These are phyloP conservation scores for Sphaerulina vaccinii DNA, from an alignment of 2,329 filamentous ascomycete genomes.

Conservation along the genomic window DNA sequence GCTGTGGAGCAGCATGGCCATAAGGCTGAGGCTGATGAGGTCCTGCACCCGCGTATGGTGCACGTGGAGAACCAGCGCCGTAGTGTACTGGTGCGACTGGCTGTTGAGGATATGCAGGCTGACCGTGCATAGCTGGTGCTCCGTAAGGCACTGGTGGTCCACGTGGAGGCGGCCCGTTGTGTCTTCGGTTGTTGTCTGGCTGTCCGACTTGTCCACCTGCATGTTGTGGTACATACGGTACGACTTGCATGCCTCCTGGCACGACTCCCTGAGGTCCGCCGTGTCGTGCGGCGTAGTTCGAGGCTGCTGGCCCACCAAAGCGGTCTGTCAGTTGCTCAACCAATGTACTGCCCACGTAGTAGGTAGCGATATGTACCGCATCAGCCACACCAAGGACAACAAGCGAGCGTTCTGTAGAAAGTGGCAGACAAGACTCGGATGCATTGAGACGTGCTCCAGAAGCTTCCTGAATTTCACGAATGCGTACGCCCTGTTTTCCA, in stretches of 20 bases:
- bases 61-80: slow-evolving; percentile 66
- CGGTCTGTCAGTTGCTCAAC: slow-evolving; percentile 96
- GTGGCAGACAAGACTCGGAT: slow-evolving; percentile 87
- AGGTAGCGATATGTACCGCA: slow-evolving; percentile 97
- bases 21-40: slow-evolving; percentile 64
- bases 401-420: slow-evolving; percentile 95
- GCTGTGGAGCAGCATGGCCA: slow-evolving; percentile 54
- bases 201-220: slow-evolving; percentile 90
- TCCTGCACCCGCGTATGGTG: slow-evolving; percentile 73
- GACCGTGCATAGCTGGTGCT: slow-evolving; percentile 64
- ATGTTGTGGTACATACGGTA: slow-evolving; percentile 94
- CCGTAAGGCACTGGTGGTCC: slow-evolving; percentile 57
- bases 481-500: slow-evolving; percentile 91
- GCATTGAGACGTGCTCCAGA: slow-evolving; percentile 95
- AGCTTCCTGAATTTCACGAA: slow-evolving; percentile 97
- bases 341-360: slow-evolving; percentile 97
- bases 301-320: slow-evolving; percentile 91
- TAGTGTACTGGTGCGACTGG: slow-evolving; percentile 73
- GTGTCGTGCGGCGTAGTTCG: slow-evolving; percentile 94
- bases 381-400: slow-evolving; percentile 97
- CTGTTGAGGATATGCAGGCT: slow-evolving; percentile 47
- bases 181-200: slow-evolving; percentile 74
- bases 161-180: slow-evolving; percentile 70
- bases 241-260: slow-evolving; percentile 96
- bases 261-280: slow-evolving; percentile 91